These are phyloP conservation scores for Triticum monococcum DNA, from an alignment of 176 grass and related monocot genomes.

Conservation along the genomic window DNA sequence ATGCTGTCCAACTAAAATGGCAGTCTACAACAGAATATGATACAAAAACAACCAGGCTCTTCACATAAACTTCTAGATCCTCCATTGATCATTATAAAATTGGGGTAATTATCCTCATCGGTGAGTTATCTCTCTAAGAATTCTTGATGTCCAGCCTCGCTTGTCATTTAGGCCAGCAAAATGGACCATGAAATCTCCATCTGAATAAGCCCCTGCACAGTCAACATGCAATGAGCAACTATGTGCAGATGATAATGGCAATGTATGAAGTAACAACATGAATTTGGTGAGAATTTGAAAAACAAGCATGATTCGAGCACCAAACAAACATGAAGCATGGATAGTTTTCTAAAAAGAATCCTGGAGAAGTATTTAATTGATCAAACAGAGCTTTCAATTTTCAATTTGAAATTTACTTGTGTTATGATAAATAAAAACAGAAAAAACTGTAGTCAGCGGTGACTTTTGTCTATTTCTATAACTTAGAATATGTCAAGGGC, in stretches of 20 bases:
- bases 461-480: background rate
- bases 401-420: background rate
- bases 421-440: background rate
- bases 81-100: background rate
- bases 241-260: background rate
- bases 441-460: background rate
- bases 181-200: constrained; percentile 92
- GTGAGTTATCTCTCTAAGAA: constrained; percentile 41
- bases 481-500: background rate
- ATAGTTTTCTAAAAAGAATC: background rate
- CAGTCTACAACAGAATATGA: background rate
- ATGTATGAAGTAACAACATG: background rate
- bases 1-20: background rate
- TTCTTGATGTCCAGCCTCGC: constrained; percentile 54
- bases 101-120: constrained; percentile 17
- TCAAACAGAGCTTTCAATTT: background rate
- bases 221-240: background rate
- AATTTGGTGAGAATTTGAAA: background rate
- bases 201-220: constrained; percentile 73
- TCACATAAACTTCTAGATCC: background rate
- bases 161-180: constrained; percentile 87
- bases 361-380: background rate
- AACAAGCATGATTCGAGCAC: background rate
- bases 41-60: background rate
- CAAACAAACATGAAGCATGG: background rate